Base-by-base conservation (phyloP, 176 grass and related monocot genomes). In the Alloteropsis semialata region DNA sequence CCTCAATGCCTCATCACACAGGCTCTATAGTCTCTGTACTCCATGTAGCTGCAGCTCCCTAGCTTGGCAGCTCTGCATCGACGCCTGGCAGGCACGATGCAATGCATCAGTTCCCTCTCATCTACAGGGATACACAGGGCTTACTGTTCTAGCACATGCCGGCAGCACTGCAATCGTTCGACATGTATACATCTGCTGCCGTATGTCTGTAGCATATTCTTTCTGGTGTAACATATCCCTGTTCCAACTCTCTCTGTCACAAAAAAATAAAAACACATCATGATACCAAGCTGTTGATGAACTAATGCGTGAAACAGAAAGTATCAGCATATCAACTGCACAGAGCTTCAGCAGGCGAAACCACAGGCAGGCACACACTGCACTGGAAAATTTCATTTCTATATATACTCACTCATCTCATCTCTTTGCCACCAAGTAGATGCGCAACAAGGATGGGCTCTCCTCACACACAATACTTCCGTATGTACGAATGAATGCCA, bases 401-500 rank as follows among this genome's bases (percentile, higher is more conserved):
- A 87, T 89, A 89, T 86, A 82, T 83, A 83, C 84, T 68, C 48
- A 78, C 66, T 61, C 60, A 83, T 83, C 67, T 79, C 84, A 65
- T 86, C 72, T 90, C 75, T 83, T 90, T 79, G 80, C 74, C 75
- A 84, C 84, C 62, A 77, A 48, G 53, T 69, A 53, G 67, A 90
- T 62, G 80, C 38, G 84, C 84, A 90, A 74, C 59, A 90, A 79
- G 68, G 88, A 90, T 38, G 80, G 65, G 30, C 50, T 27, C 27
- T 63, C 25, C 51, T 84, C 89, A 54, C 49, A 54, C 49, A 60
- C 75, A 63, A 79, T 59, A 36, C 50, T 37, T n/a, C 65, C 72
- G 18, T 89, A 84, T 92, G 73, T 82, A 88, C 90, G 85, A 85
- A 88, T 82, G 78, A 88, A 92, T 88, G 78, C 58, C 84, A 75